Evolutionary conservation across 2,329 filamentous ascomycete species (phyloP), one percentile per base, ranked within the genome.

Genomic region (Chaetomium globosum): DNA sequence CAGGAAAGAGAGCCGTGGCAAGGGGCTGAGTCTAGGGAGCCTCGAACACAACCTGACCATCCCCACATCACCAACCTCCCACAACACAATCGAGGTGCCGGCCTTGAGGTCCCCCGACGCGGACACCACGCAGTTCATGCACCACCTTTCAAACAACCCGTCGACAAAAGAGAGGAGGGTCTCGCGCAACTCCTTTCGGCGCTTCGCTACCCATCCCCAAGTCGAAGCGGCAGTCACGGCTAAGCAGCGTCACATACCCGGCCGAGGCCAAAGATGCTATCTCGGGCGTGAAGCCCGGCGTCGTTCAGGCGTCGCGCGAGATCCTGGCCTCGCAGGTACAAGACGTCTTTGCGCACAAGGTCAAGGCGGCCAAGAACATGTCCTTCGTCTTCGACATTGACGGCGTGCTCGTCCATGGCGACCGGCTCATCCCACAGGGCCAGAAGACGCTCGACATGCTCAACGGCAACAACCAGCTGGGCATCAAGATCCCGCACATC

Each of bases 301-400:
- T 80, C 60, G 81, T 86, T 65, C 84, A 86, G 76, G 81, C 86
- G 55, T 84, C 87, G 3, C 85, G 88, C 36, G 87, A 90, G 58
- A 86, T 92, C 67, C 80, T 92, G 67, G 87, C 87, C 46, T 85
- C 87, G 3, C 89, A 91, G 77, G 81, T 91, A 23, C 89, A 92
- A 78, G 85, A 88, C 68, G 80, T 91, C 69, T 82, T 84, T 71
- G 77, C 83, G 64, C 84, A 88, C 71, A 90, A 89, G 79, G 89
- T 90, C 19, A 78, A 79, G 33, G 83, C 84, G 65, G 89, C 88
- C 65, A 92, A 92, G 83, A 88, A 92, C 80, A 91, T 92, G 88
- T 88, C 88, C 7, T 93, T 93, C 70, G 90, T 88, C 72, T 93
- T 93, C 69, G 90, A 93, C 77, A 89, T 90, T 66, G 90, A 92